These are phyloP conservation scores for Draba incana DNA, from an alignment of 345 rosid genomes.

Conservation along the genomic window DNA sequence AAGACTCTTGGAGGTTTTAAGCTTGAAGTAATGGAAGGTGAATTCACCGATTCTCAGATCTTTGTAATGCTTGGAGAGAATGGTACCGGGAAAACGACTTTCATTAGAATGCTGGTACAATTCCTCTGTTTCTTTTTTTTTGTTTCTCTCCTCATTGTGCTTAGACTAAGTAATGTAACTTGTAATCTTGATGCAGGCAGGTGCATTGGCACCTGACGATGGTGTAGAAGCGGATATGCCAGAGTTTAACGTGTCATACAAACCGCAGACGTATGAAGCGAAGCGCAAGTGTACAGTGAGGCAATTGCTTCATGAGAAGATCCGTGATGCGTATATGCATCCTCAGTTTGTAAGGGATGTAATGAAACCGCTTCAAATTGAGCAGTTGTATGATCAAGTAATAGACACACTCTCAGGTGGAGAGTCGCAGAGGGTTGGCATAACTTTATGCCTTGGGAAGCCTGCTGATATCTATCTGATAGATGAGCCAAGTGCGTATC, in stretches of 20 bases:
- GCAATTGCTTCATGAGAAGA: conserved; percentile 69
- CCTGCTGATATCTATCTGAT: conserved; percentile 91
- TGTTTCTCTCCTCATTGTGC: neutral
- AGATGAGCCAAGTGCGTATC: conserved; percentile 92
- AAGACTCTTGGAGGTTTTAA: conserved; percentile 75
- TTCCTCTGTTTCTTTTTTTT: neutral
- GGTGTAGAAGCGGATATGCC: conserved; percentile 78
- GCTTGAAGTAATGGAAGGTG: conserved; percentile 77
- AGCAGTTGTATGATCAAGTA: conserved; percentile 83
- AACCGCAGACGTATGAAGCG: conserved; percentile 86
- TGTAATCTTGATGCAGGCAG: conserved; percentile 57
- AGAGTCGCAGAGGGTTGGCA: conserved; percentile 87
- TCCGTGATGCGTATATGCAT: conserved; percentile 77
- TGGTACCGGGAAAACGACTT: conserved; percentile 93
- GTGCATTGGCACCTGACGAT: conserved; percentile 65
- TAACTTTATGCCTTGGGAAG: conserved; percentile 91
- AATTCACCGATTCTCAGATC: conserved; percentile 91
- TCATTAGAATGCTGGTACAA: conserved; percentile 88
- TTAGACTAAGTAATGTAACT: neutral
- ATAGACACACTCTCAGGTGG: conserved; percentile 86
- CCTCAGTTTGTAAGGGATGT: conserved; percentile 92
- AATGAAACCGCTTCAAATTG: conserved; percentile 90
- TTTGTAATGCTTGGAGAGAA: conserved; percentile 90
- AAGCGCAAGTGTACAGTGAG: conserved; percentile 67
- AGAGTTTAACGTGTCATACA: conserved; percentile 89